Conservation (phyloP, 2,329 filamentous ascomycete species). For the Talaromyces sp. region DNA sequence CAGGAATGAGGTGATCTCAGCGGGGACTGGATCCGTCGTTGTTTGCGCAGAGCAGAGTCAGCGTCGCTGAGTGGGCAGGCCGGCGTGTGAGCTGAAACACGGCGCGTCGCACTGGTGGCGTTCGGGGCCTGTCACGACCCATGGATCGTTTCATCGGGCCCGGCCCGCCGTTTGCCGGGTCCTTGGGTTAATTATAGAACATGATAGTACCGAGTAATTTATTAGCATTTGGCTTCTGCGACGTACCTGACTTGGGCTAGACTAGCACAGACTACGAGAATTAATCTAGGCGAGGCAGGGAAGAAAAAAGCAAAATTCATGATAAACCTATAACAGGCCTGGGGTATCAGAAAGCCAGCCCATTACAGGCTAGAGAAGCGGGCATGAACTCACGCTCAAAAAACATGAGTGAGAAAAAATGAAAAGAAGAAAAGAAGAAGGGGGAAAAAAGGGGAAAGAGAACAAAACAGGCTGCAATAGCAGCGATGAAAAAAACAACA, state of each 20-base stretch:
- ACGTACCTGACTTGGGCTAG: neutral
- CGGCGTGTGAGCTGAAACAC: neutral
- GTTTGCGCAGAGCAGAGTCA: neutral
- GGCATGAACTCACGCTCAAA: neutral
- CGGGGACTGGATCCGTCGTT: neutral
- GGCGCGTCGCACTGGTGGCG: neutral
- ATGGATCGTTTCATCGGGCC: neutral
- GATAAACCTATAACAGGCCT: neutral
- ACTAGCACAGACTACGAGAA: neutral
- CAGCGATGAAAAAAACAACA: neutral
- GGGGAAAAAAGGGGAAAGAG: neutral
- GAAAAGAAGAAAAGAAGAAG: neutral
- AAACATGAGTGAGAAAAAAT: neutral
- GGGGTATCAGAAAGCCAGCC: constrained; percentile 13
- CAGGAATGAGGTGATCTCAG: neutral
- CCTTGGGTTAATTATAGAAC: neutral
- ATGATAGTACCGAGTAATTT: too few species aligned
- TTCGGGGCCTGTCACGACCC: neutral
- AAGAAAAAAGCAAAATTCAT: neutral
- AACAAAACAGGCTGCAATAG: neutral
- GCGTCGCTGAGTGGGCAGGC: neutral
- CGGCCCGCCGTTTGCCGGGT: neutral
- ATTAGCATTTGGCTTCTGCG: too few species aligned
- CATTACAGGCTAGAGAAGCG: constrained; percentile 3
- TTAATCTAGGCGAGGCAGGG: neutral